Evolutionary conservation across 2,329 filamentous ascomycete genomes (phyloP).

Genomic region (Monilinia vaccinii-corymbosi): DNA sequence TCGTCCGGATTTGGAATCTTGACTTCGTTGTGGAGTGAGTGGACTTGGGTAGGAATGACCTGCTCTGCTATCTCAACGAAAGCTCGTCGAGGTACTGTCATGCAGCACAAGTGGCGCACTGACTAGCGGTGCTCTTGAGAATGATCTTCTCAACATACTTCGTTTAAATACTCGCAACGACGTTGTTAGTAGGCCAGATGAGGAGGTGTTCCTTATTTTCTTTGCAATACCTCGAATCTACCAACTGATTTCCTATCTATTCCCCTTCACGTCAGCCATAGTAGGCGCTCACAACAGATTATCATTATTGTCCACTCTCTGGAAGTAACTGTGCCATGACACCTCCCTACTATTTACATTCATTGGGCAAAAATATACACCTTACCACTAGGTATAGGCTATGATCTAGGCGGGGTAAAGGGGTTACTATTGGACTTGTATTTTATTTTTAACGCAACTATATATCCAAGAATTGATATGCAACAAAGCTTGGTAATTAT

Average conservation of each 20-base stretch:
- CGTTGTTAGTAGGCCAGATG: neutral
- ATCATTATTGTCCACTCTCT: neutral
- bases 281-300: neutral
- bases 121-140: too few relatives aligned
- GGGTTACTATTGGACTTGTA: neutral
- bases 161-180: neutral
- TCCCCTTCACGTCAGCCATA: neutral
- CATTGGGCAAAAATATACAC: neutral
- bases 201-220: neutral
- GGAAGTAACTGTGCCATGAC: neutral
- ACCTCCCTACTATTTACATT: too few relatives aligned
- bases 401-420: neutral
- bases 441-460: too few relatives aligned
- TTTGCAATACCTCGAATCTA: neutral
- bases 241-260: neutral
- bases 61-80: too few relatives aligned
- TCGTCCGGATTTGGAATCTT: neutral
- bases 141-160: neutral
- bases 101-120: too few relatives aligned
- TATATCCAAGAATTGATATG: too few relatives aligned
- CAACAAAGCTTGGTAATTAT: too few relatives aligned
- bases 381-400: neutral
- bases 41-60: too few relatives aligned
- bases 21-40: too few relatives aligned
- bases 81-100: too few relatives aligned